These are phyloP conservation scores for Trichoderma sp. DNA, from an alignment of 2,329 filamentous ascomycete genomes.

Conservation along the genomic window DNA sequence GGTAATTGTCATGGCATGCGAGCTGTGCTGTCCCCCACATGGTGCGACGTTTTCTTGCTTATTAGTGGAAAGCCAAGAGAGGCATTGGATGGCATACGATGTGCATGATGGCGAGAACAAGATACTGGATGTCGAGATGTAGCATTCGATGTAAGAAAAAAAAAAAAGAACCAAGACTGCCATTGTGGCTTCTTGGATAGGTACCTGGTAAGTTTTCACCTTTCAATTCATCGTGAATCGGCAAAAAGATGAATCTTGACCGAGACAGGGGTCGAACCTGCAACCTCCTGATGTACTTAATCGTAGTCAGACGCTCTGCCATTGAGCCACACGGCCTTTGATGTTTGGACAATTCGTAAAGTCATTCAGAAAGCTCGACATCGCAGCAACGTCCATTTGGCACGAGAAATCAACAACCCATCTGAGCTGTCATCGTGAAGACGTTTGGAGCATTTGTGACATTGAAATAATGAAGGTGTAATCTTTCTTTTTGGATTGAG, in stretches of 20 bases:
- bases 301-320: slow-evolving; percentile 26
- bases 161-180: neutral
- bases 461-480: neutral
- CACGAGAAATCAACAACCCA: neutral
- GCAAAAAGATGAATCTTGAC: slow-evolving; percentile 6
- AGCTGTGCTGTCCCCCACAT: neutral
- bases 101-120: neutral
- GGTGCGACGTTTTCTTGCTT: neutral
- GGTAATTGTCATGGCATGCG: slow-evolving; percentile 1
- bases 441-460: neutral
- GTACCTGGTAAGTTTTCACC: neutral
- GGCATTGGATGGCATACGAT: neutral
- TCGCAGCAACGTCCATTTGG: too few relatives aligned
- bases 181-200: neutral
- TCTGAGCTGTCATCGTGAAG: neutral
- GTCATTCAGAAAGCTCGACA: neutral
- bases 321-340: slow-evolving; percentile 25
- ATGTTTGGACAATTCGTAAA: neutral
- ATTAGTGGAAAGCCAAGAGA: neutral
- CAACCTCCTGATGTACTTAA: slow-evolving; percentile 25
- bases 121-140: neutral
- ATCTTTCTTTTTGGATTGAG: neutral
- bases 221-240: neutral
- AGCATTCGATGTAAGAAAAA: neutral
- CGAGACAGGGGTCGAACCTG: slow-evolving; percentile 26